phyloP scores from a whole-genome alignment of 1,139 yeast genomes.

The Barnettozyma hawaiiensis region DNA sequence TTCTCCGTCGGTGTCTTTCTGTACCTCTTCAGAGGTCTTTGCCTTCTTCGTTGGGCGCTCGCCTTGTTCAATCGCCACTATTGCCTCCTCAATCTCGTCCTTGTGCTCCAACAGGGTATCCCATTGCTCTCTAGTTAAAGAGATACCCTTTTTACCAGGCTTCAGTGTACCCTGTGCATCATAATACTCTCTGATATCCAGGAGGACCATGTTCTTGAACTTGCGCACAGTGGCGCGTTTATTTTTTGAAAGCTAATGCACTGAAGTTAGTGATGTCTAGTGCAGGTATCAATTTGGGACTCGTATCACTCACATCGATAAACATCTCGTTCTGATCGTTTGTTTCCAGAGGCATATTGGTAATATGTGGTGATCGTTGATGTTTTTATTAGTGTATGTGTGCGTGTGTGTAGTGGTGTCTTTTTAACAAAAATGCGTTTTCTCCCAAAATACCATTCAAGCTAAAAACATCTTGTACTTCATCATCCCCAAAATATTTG shows the following conservation, averaged over 20 bases:
- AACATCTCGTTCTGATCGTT: slow-evolving; percentile 14
- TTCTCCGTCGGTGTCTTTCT: background rate
- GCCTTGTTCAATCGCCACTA: slow-evolving; percentile 41
- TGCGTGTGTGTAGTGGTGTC: too few relatives aligned
- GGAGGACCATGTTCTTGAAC: slow-evolving; percentile 57
- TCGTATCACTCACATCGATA: slow-evolving; percentile 12
- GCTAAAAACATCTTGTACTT: too few relatives aligned
- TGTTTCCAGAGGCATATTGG: slow-evolving; percentile 2
- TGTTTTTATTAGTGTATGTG: background rate
- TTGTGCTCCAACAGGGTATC: slow-evolving; percentile 43
- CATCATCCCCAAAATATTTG: too few relatives aligned
- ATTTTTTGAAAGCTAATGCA: slow-evolving; percentile 59
- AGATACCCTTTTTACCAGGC: slow-evolving; percentile 85
- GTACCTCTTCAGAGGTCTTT: background rate
- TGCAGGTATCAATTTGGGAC: too few relatives aligned
- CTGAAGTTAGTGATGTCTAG: too few relatives aligned
- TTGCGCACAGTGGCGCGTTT: slow-evolving; percentile 68
- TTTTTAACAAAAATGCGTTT: too few relatives aligned
- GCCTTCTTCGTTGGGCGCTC: slow-evolving; percentile 4
- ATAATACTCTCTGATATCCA: slow-evolving; percentile 81
- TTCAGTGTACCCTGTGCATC: slow-evolving; percentile 49
- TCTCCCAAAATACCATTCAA: too few relatives aligned
- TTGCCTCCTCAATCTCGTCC: slow-evolving; percentile 56
- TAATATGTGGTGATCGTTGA: background rate
- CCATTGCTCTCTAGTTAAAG: slow-evolving; percentile 72